Evolutionary conservation across 345 rosid genomes (phyloP).

Genomic region (Linum tenue): DNA sequence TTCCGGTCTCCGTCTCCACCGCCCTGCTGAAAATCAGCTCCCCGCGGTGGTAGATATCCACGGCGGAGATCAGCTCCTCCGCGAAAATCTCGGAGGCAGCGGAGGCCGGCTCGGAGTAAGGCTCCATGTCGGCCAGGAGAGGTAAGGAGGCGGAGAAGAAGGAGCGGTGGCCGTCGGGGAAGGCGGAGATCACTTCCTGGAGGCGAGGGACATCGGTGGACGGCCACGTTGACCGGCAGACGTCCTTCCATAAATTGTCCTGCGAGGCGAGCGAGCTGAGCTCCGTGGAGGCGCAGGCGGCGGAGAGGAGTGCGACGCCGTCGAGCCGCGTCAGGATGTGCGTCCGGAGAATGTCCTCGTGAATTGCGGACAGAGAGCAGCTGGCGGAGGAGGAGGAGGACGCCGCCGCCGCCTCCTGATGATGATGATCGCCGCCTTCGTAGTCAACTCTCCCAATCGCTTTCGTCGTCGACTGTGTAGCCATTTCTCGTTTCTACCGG

Average conservation of each 20-base stretch:
- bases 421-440: background rate
- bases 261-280: constrained; percentile 39
- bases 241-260: constrained; percentile 40
- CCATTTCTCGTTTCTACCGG: too few species aligned
- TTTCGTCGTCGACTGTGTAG: too few species aligned
- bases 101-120: background rate
- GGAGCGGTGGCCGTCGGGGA: constrained; percentile 46
- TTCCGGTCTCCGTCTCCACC: constrained; percentile 46
- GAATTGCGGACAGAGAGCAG: constrained; percentile 31
- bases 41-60: constrained; percentile 34
- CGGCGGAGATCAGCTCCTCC: constrained; percentile 50
- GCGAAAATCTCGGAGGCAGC: background rate
- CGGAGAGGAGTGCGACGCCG: constrained; percentile 54
- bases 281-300: constrained; percentile 44
- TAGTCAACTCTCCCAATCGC: background rate
- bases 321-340: constrained; percentile 67
- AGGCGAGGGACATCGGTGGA: constrained; percentile 40
- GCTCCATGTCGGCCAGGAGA: constrained; percentile 10
- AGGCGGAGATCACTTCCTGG: constrained; percentile 26
- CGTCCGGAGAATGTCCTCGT: constrained; percentile 43
- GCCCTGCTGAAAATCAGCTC: constrained; percentile 35
- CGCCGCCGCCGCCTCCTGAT: background rate
- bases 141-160: constrained; percentile 63
- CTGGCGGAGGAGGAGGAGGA: background rate
- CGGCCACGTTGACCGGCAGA: constrained; percentile 66